phyloP scores from a whole-genome alignment of 2,329 filamentous ascomycete genomes.

The Nigrospora sphaerica region DNA sequence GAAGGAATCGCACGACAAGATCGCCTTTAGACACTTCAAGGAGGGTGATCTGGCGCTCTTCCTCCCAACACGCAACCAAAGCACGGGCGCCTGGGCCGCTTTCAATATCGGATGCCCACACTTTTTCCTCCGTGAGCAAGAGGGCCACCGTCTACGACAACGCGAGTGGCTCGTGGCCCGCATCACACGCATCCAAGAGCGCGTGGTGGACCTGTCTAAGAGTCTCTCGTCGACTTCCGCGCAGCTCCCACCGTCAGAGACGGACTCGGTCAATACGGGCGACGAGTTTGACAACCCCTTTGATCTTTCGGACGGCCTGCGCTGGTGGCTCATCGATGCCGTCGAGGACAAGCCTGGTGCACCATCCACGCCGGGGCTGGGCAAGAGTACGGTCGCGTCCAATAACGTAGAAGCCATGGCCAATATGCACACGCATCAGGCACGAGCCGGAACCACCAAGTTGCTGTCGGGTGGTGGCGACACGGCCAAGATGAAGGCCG shows the following conservation, averaged over 20 bases:
- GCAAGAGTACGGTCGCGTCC: constrained; percentile 84
- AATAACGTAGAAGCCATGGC: constrained; percentile 83
- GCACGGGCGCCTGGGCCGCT: constrained; percentile 90
- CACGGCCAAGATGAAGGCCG: constrained; percentile 58
- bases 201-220: constrained; percentile 85
- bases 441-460: constrained; percentile 30
- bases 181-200: constrained; percentile 85
- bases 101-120: constrained; percentile 98
- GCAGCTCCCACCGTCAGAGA: constrained; percentile 36
- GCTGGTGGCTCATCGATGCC: constrained; percentile 95
- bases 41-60: constrained; percentile 93
- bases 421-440: constrained; percentile 50
- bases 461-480: constrained; percentile 26
- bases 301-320: constrained; percentile 85
- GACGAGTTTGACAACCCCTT: constrained; percentile 95
- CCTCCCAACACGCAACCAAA: constrained; percentile 88
- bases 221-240: constrained; percentile 43
- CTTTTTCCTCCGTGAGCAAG: constrained; percentile 92
- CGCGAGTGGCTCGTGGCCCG: constrained; percentile 96
- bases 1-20: constrained; percentile 88
- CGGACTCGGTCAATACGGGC: constrained; percentile 42
- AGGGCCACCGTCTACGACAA: constrained; percentile 73
- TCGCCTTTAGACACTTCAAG: constrained; percentile 92
- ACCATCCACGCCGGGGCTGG: constrained; percentile 84
- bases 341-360: constrained; percentile 87